Evolutionary conservation across 345 rosid genomes (phyloP).

Genomic region (Salix koriyanagi): DNA sequence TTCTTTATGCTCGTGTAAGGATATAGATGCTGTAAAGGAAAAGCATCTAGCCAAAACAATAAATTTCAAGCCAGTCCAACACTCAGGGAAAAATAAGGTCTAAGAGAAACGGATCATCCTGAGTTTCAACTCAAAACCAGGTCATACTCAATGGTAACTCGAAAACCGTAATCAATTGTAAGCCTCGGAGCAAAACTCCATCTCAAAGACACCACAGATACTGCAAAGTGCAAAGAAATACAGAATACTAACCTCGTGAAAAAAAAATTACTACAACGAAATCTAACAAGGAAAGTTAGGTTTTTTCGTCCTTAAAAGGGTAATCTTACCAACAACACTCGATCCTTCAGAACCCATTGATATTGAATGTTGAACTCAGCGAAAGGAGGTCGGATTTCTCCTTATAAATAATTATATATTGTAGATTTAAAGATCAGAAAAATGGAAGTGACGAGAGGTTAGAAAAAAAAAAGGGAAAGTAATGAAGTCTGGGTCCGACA

Average conservation of each 20-base stretch:
- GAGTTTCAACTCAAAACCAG: neutral
- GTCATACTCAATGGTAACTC: neutral
- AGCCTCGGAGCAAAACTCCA: neutral
- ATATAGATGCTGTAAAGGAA: neutral
- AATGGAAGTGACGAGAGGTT: neutral
- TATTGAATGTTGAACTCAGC: neutral
- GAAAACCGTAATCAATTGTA: neutral
- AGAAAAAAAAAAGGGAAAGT: neutral
- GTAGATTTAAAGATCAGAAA: neutral
- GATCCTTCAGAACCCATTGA: constrained; percentile 53
- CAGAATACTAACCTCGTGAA: neutral
- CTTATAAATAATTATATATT: neutral
- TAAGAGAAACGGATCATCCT: neutral
- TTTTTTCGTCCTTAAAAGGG: neutral
- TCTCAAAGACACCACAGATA: neutral
- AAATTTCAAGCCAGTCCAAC: neutral
- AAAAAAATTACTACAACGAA: neutral
- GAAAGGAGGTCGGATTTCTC: neutral
- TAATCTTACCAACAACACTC: constrained; percentile 42
- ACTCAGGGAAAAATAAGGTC: neutral
- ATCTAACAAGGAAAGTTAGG: constrained; percentile 9
- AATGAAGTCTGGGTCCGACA: neutral
- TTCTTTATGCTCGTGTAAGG: neutral
- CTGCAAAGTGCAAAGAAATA: neutral
- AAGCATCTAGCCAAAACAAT: neutral